Evolutionary conservation across 805 yeast genomes (phyloP), one percentile per base, ranked within the genome.

Genomic region (Kazachstania psychrophila): DNA sequence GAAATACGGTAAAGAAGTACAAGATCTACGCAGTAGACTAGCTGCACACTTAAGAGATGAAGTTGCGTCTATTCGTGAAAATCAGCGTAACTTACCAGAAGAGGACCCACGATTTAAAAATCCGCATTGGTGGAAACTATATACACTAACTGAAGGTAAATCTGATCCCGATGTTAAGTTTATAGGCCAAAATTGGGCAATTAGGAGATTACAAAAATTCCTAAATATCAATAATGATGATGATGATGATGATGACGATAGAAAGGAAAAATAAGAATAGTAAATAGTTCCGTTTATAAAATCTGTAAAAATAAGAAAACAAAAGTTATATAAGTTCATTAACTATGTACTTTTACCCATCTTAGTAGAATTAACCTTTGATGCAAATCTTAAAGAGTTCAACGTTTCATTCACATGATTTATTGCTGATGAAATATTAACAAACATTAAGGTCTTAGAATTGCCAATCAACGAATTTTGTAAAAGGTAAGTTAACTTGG

Each of bases 391-490:
- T 33, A 92, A 65, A 0, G 95, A 84, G 51, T 84, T 86, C 23
- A 88, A 48, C 1, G 95, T 81, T 54, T 92, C 98, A 46, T 68
- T 73, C 28, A 77, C 65, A 54, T 84, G 82, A 12, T 60, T 60
- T 9, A 54, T 55, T 34, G 71, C 61, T 3, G 95, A 87, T 1
- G 95, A 81, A 1, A 88, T 69, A 49, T 86, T 88, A 12, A 87
- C 96, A 67, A 89, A 81, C 95, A 89, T 87, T 41, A 89, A 65
- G 0, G 96, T 86, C 58, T 89, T 92, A 2, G 95, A 83, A 38
- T 75, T 72, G 0, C 95, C 96, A 6, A 81, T 77, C 18, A 89
- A 65, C 12, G 96, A 86, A 52, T 83, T 77, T 50, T 87, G 92
- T 40, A 89, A 64, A 11, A 88, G 63, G 53, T 84, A 84, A 0